Evolutionary conservation across 352 stramenopile species (phyloP).

Genomic region (Pythium phragmitis): DNA sequence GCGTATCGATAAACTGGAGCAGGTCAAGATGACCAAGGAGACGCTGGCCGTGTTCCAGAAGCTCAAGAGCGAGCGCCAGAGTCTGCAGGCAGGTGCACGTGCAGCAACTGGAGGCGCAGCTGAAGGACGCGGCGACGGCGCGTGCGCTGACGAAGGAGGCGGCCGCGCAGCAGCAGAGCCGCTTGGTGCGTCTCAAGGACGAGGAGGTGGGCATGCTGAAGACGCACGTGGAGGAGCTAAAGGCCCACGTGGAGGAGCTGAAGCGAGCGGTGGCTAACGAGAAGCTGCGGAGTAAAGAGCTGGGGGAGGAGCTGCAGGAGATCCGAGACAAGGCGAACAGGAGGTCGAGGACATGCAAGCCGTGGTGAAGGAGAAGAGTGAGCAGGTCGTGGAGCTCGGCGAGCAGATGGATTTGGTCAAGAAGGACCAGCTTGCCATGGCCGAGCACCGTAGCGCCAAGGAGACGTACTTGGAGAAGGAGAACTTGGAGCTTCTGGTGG

Average conservation of each 20-base stretch:
- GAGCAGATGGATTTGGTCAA: slow-evolving; percentile 30
- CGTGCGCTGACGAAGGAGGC: slow-evolving; percentile 25
- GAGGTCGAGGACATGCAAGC: slow-evolving; percentile 53
- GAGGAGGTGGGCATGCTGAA: slow-evolving; percentile 42
- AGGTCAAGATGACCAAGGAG: slow-evolving; percentile 82
- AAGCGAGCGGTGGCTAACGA: slow-evolving; percentile 33
- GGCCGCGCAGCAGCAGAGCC: slow-evolving; percentile 28
- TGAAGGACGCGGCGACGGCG: slow-evolving; percentile 15
- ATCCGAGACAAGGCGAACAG: slow-evolving; percentile 52
- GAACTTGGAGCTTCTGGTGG: slow-evolving; percentile 62
- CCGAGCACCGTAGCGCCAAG: slow-evolving; percentile 35
- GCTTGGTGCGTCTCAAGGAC: slow-evolving; percentile 36
- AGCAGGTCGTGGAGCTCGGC: slow-evolving; percentile 42
- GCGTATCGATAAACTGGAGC: slow-evolving; percentile 76
- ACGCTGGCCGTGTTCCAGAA: slow-evolving; percentile 68
- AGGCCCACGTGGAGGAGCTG: slow-evolving; percentile 43
- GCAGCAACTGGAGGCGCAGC: slow-evolving; percentile 18
- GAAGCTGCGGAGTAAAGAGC: slow-evolving; percentile 26
- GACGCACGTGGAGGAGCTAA: slow-evolving; percentile 44
- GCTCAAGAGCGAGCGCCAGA: slow-evolving; percentile 55
- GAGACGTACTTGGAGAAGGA: slow-evolving; percentile 67
- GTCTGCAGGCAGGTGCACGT: slow-evolving; percentile 52
- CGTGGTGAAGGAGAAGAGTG: slow-evolving; percentile 47
- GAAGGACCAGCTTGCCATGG: slow-evolving; percentile 30
- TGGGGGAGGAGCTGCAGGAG: slow-evolving; percentile 37